A percentile compares a stretch with the other conserved stretches of the same genome.
phyloP scores from a whole-genome alignment of 1,139 yeast genomes.

The Candida anutae region DNA sequence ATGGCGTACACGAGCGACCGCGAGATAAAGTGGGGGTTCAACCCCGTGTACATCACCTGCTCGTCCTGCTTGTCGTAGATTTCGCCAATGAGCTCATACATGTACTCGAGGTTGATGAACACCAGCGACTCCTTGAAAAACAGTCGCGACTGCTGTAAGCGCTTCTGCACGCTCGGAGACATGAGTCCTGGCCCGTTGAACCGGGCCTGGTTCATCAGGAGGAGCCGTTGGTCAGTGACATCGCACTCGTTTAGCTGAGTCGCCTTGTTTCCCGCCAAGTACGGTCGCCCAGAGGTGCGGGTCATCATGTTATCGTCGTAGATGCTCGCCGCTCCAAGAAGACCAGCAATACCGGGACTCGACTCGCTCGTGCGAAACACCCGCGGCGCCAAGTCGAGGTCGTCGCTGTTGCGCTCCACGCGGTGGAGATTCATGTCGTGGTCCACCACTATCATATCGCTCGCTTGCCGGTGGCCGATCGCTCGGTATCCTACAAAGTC shows the following conservation, averaged over 20 bases:
- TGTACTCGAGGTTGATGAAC: too few relatives aligned
- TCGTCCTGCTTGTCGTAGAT: too few relatives aligned
- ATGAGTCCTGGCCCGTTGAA: too few relatives aligned
- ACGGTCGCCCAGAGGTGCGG: too few relatives aligned
- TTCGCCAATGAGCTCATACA: too few relatives aligned
- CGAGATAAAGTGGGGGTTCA: not conserved
- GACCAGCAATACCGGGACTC: not conserved
- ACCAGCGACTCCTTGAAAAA: too few relatives aligned
- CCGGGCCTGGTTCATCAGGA: too few relatives aligned
- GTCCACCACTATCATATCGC: not conserved
- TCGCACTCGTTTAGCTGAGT: too few relatives aligned
- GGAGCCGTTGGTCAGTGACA: too few relatives aligned
- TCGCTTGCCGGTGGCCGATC: not conserved
- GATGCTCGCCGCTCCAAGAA: not conserved
- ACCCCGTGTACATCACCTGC: not conserved
- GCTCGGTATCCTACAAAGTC: not conserved
- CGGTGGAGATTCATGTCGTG: not conserved
- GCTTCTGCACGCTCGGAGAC: too few relatives aligned
- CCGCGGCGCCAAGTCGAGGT: constrained; percentile 1
- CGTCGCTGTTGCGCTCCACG: not conserved
- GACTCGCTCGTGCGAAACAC: not conserved
- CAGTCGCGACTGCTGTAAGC: too few relatives aligned
- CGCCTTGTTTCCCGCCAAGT: too few relatives aligned
- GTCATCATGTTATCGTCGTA: constrained; percentile 1
- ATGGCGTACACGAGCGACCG: not conserved